phyloP scores from a whole-genome alignment of 2,329 filamentous ascomycete species.

The Mycogone perniciosa region DNA sequence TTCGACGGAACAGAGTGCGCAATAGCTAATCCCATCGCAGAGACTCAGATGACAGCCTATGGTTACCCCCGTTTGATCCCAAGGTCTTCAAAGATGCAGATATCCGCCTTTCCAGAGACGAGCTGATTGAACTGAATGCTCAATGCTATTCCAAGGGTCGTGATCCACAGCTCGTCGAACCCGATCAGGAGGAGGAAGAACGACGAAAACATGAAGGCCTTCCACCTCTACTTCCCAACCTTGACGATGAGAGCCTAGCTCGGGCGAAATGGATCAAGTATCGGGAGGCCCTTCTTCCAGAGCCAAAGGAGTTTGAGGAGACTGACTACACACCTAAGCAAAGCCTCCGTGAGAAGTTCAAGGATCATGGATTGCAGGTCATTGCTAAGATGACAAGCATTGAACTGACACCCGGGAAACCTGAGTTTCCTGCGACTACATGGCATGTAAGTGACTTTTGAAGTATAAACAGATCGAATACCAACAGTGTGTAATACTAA shows the following conservation, averaged over 20 bases:
- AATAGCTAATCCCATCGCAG: background rate
- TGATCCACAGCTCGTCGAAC: background rate
- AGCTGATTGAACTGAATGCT: background rate
- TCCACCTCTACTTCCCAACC: background rate
- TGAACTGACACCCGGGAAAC: conserved; percentile 46
- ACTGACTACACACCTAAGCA: conserved; percentile 6
- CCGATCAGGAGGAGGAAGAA: background rate
- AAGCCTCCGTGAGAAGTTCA: conserved; percentile 16
- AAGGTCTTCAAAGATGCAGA: background rate
- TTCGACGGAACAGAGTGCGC: too few relatives aligned
- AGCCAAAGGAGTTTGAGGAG: conserved; percentile 13
- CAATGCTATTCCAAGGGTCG: background rate
- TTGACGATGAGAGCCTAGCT: background rate
- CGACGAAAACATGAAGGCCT: background rate
- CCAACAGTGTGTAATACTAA: too few relatives aligned
- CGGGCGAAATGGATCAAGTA: conserved; percentile 11
- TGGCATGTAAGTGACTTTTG: conserved; percentile 35
- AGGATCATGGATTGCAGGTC: conserved; percentile 44
- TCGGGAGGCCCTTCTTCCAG: conserved; percentile 17
- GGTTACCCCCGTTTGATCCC: background rate
- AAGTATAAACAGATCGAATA: too few relatives aligned
- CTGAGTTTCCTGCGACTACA: conserved; percentile 36
- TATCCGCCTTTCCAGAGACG: background rate
- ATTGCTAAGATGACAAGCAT: conserved; percentile 54
- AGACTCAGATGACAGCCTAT: background rate